A percentile compares a stretch with the other conserved stretches of the same genome.
Conservation (phyloP, 257 asterid genomes). For the Lycium barbarum region DNA sequence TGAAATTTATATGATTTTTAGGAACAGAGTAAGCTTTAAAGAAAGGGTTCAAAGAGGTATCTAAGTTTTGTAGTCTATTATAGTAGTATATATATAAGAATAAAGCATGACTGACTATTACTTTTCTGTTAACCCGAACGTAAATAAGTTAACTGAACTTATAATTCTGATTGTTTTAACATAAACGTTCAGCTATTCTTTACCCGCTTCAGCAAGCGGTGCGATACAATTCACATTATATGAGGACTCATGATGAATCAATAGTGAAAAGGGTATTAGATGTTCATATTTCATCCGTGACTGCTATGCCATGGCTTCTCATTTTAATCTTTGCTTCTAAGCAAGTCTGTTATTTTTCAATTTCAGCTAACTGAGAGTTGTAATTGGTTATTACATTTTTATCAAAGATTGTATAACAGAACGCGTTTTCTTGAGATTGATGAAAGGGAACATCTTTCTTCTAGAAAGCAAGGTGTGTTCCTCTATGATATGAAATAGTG, state of each 20-base stretch:
- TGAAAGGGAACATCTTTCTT: background rate
- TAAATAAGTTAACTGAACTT: background rate
- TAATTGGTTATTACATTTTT: background rate
- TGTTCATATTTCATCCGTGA: background rate
- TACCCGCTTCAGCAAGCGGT: background rate
- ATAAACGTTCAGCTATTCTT: background rate
- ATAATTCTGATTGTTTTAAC: background rate
- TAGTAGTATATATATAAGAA: background rate
- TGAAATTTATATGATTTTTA: no score
- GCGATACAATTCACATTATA: background rate
- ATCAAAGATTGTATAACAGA: background rate
- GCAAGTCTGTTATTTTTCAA: background rate
- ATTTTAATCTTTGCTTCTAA: background rate
- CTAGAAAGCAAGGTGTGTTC: background rate
- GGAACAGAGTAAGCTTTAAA: background rate
- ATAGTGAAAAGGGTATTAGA: background rate
- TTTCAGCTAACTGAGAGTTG: background rate
- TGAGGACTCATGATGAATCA: background rate
- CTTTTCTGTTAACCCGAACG: no score
- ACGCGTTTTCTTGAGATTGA: background rate
- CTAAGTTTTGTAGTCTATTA: no score
- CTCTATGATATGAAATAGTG: background rate
- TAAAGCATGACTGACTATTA: background rate
- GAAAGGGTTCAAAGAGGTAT: background rate
- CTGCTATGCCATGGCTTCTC: background rate